Conservation (phyloP, 306 rosid species). For the Pterocarpus santalinus region DNA sequence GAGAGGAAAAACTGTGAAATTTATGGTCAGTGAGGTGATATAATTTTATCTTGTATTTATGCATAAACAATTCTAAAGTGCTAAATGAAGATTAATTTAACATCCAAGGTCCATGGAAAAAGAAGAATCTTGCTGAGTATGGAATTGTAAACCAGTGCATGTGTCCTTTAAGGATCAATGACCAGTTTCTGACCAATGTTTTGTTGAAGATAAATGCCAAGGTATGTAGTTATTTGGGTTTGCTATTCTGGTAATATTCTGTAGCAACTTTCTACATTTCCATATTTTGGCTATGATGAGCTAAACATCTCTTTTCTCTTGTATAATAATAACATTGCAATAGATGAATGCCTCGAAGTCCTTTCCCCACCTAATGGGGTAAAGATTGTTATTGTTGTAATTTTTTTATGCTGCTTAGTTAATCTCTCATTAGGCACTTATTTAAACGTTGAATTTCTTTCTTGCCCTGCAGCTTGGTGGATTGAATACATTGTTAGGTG, state of each 20-base stretch:
- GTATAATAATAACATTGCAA: neutral
- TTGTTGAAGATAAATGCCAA: conserved; percentile 91
- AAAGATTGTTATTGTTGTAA: neutral
- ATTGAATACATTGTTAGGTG: conserved; percentile 76
- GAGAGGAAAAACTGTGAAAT: conserved; percentile 91
- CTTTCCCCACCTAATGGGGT: neutral
- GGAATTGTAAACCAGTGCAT: conserved; percentile 88
- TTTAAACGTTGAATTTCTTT: neutral
- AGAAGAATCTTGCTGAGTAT: conserved; percentile 83
- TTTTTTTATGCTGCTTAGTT: neutral
- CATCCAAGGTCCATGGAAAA: conserved; percentile 89
- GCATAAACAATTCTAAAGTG: neutral
- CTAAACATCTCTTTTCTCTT: neutral
- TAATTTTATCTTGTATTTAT: neutral
- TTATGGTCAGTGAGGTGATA: conserved; percentile 66
- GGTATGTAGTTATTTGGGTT: conserved; percentile 51
- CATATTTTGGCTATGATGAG: neutral
- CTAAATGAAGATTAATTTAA: conserved; percentile 15
- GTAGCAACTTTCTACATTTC: conserved; percentile 6
- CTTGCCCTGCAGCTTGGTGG: conserved; percentile 85
- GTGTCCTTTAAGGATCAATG: conserved; percentile 83
- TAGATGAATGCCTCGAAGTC: neutral
- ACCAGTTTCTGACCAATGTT: conserved; percentile 80
- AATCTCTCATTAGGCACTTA: neutral
- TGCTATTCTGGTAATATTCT: neutral